phyloP scores from a whole-genome alignment of 2,329 filamentous ascomycete genomes.

The Neonectria coccinea region DNA sequence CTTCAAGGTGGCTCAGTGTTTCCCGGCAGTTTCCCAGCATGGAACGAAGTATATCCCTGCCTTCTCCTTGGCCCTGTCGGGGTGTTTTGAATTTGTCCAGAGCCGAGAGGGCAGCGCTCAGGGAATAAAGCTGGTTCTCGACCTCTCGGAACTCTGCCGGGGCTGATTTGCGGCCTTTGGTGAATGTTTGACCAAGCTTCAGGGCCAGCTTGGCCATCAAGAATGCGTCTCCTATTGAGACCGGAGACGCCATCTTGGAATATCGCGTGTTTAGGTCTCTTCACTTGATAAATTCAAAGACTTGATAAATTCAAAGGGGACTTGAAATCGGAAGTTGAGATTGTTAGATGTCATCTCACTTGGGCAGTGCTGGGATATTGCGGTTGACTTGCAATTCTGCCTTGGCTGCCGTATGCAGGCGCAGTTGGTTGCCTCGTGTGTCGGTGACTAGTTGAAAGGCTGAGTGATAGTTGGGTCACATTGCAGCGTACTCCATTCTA shows the following conservation, averaged over 20 bases:
- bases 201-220: background rate
- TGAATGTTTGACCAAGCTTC: background rate
- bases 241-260: background rate
- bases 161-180: background rate
- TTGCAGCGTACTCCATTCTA: too few relatives aligned
- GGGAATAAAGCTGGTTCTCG: background rate
- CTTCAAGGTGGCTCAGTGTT: background rate
- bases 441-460: too few relatives aligned
- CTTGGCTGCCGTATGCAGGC: too few relatives aligned
- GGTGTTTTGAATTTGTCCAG: background rate
- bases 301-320: background rate
- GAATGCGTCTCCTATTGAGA: background rate
- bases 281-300: background rate
- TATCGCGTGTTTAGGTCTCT: too few relatives aligned
- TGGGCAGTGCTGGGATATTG: too few relatives aligned
- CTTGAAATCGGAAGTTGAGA: background rate
- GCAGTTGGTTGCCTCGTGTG: too few relatives aligned
- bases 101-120: background rate
- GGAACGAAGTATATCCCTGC: too few relatives aligned
- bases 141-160: background rate
- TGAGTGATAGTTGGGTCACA: too few relatives aligned
- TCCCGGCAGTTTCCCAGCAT: background rate
- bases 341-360: background rate
- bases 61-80: too few relatives aligned
- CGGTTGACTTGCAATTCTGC: too few relatives aligned